Conservation (phyloP, 202 grass and related monocot genomes). For the Cymbopogon flexuosus region DNA sequence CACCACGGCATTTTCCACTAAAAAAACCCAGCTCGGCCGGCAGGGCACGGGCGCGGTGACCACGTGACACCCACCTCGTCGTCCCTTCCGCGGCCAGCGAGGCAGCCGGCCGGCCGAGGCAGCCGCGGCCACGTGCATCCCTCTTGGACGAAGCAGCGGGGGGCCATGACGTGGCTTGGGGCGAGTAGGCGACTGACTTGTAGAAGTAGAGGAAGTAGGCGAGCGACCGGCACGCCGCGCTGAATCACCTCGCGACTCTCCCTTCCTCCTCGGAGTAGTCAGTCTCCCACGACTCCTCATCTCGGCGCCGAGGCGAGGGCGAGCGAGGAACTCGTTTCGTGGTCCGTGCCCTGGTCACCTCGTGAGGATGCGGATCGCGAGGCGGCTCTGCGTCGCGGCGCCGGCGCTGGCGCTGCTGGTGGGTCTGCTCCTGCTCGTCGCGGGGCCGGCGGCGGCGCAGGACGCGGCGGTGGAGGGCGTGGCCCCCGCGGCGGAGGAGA, state of each 20-base stretch:
- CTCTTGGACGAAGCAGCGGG: slow-evolving; percentile 20
- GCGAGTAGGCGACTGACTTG: not conserved
- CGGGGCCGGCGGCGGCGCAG: slow-evolving; percentile 31
- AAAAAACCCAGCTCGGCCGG: not conserved
- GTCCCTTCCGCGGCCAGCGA: not conserved
- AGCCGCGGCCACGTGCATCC: slow-evolving; percentile 27
- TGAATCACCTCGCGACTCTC: not conserved
- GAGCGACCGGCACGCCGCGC: slow-evolving; percentile 18
- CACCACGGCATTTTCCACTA: not conserved
- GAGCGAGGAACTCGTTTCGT: not conserved
- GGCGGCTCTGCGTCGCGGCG: not conserved
- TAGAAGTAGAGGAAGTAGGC: not conserved
- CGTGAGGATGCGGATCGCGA: slow-evolving; percentile 37
- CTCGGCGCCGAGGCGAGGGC: not conserved
- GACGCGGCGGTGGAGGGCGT: slow-evolving; percentile 32
- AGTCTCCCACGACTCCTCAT: not conserved
- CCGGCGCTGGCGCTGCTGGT: not conserved
- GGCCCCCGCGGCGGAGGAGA: slow-evolving; percentile 16
- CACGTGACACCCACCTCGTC: slow-evolving; percentile 28
- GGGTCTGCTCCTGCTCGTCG: slow-evolving; percentile 8
- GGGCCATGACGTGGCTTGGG: not conserved
- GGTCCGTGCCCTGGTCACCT: not conserved
- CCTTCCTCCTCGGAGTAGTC: not conserved
- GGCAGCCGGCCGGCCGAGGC: not conserved
- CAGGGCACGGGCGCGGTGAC: not conserved